Evolutionary conservation across 371 early-diverging fungal species (phyloP).

Genomic region (Apophysomyces variabilis): DNA sequence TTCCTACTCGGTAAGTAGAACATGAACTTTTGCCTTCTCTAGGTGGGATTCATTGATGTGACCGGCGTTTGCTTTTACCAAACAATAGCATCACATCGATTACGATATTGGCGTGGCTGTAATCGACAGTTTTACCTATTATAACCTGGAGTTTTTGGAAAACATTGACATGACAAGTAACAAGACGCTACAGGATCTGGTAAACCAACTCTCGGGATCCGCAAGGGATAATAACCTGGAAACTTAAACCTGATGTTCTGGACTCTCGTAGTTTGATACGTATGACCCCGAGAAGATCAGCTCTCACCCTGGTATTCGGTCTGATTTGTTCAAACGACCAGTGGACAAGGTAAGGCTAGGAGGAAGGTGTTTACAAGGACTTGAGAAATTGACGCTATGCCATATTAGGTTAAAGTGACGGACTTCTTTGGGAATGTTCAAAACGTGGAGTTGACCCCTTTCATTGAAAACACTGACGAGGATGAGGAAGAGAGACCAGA

Average conservation of each 20-base stretch:
- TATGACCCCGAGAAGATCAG: slow-evolving; percentile 75
- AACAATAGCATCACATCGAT: slow-evolving; percentile 84
- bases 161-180: slow-evolving; percentile 79
- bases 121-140: slow-evolving; percentile 96
- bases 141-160: slow-evolving; percentile 89
- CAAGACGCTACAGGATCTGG: slow-evolving; percentile 75
- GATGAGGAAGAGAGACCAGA: not conserved
- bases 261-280: slow-evolving; percentile 69
- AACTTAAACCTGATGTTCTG: not conserved
- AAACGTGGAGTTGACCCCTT: slow-evolving; percentile 80
- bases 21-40: no score
- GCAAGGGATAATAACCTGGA: not conserved
- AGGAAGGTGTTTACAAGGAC: not conserved
- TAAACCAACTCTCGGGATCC: slow-evolving; percentile 27
- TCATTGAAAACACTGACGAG: slow-evolving; percentile 15
- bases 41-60: no score
- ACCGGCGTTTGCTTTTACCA: not conserved
- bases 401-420: slow-evolving; percentile 72
- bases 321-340: slow-evolving; percentile 79
- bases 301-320: slow-evolving; percentile 84
- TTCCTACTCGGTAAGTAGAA: slow-evolving; percentile 82
- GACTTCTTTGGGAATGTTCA: slow-evolving; percentile 96
- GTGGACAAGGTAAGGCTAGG: slow-evolving; percentile 59
- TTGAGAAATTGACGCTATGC: no score
- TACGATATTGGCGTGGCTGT: slow-evolving; percentile 94